A percentile compares a stretch with the other conserved stretches of the same genome.
These are phyloP conservation scores for Ampelomyces quisqualis DNA, from an alignment of 2,329 filamentous ascomycete genomes.

Conservation along the genomic window DNA sequence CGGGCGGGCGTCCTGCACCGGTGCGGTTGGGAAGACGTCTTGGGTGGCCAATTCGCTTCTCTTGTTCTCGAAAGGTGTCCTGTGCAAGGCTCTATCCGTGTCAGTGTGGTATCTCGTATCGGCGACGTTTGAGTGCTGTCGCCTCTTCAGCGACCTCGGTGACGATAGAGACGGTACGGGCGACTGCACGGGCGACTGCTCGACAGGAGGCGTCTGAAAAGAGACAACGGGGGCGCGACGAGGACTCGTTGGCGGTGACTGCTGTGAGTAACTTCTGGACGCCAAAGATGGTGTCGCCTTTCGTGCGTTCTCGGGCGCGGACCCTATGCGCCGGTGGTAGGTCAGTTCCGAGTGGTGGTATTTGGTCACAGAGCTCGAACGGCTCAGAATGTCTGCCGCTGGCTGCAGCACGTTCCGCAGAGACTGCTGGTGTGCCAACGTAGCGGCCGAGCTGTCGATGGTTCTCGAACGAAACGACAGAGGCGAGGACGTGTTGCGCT, in stretches of 20 bases:
- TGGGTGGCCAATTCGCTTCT: slow-evolving; percentile 6
- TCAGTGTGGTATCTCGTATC: slow-evolving; percentile 12
- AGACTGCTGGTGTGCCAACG: slow-evolving; percentile 36
- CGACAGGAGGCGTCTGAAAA: slow-evolving; percentile 11
- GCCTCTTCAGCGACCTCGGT: slow-evolving; percentile 19
- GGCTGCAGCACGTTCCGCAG: slow-evolving; percentile 37
- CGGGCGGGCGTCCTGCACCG: slow-evolving; percentile 20
- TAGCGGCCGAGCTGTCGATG: slow-evolving; percentile 35
- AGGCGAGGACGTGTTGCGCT: slow-evolving; percentile 29
- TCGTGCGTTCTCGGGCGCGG: slow-evolving; percentile 33
- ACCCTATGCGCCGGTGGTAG: slow-evolving; percentile 36
- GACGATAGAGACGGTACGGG: slow-evolving; percentile 18
- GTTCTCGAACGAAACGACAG: slow-evolving; percentile 31
- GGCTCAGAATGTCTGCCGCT: slow-evolving; percentile 37
- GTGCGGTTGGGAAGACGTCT: slow-evolving; percentile 15
- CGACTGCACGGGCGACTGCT: slow-evolving; percentile 18
- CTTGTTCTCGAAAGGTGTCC: slow-evolving; percentile 10
- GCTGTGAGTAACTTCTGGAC: slow-evolving; percentile 22
- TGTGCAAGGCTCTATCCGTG: slow-evolving; percentile 28
- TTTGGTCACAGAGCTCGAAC: slow-evolving; percentile 27
- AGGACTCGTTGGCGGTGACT: slow-evolving; percentile 23
- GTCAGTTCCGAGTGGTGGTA: slow-evolving; percentile 12
- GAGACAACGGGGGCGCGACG: slow-evolving; percentile 8
- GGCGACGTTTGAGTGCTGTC: slow-evolving; percentile 6
- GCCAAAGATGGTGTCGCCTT: slow-evolving; percentile 9